Evolutionary conservation across 108 stramenopile genomes (phyloP).

Genomic region (Cyclotella sp.): DNA sequence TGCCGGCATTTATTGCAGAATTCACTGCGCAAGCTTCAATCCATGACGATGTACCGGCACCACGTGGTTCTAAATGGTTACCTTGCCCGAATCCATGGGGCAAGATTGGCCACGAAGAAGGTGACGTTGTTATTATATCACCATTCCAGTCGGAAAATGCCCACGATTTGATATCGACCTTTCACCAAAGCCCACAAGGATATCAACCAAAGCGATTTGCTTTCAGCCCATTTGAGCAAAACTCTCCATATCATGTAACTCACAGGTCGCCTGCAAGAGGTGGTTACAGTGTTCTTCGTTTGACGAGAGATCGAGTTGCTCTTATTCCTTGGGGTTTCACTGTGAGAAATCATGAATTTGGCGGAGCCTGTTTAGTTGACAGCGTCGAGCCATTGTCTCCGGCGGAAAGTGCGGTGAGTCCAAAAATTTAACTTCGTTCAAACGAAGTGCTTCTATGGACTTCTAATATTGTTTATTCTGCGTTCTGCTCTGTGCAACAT

Average conservation of each 20-base stretch:
- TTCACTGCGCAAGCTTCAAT: constrained; percentile 20
- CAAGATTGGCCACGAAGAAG: constrained; percentile 52
- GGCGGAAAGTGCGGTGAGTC: constrained; percentile 74
- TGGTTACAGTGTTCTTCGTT: constrained; percentile 58
- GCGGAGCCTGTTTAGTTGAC: constrained; percentile 80
- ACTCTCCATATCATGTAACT: constrained; percentile 64
- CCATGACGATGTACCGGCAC: constrained; percentile 24
- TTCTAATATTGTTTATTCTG: not conserved
- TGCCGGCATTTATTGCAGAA: constrained; percentile 34
- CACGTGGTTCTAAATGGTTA: constrained; percentile 55
- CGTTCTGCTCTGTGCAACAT: not conserved
- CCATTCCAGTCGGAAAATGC: constrained; percentile 45
- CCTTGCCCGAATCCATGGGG: constrained; percentile 79
- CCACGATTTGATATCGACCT: constrained; percentile 44
- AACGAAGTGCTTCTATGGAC: not conserved
- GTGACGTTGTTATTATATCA: constrained; percentile 71
- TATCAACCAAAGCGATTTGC: constrained; percentile 53
- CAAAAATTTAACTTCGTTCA: not conserved
- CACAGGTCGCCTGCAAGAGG: constrained; percentile 65
- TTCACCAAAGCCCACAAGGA: constrained; percentile 28
- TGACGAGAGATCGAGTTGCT: constrained; percentile 62
- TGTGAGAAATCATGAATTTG: constrained; percentile 70
- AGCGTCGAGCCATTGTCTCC: constrained; percentile 67
- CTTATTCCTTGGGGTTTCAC: constrained; percentile 75
- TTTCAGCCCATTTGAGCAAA: constrained; percentile 54